Conservation (phyloP, 108 stramenopile species). For the Pseudonitzschia multistriata region DNA sequence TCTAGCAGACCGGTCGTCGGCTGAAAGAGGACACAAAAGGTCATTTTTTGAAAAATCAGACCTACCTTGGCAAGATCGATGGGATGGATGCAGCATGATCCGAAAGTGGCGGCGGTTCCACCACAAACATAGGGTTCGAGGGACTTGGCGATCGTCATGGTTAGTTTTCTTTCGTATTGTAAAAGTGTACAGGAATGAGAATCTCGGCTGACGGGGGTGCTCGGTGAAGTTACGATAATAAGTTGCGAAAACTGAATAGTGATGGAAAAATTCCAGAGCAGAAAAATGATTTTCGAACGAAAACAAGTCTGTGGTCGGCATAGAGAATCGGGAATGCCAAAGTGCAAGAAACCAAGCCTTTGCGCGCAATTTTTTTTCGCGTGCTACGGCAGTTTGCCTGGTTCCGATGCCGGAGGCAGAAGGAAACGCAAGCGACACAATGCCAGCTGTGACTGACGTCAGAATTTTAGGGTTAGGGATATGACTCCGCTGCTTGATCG, state of each 20-base stretch:
- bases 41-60: neutral
- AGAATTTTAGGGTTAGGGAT: no score
- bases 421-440: neutral
- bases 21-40: neutral
- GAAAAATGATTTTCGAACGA: neutral
- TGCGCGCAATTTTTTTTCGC: neutral
- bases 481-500: no score
- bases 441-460: no score
- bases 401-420: neutral
- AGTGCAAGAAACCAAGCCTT: neutral
- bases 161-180: neutral
- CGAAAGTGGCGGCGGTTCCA: constrained; percentile 94
- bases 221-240: no score
- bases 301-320: neutral
- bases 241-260: no score
- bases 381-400: neutral
- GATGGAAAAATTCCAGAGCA: neutral
- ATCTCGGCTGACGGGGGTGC: no score
- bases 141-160: constrained; percentile 48
- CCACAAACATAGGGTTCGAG: constrained; percentile 89
- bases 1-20: no score
- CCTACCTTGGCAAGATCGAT: constrained; percentile 96
- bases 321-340: neutral
- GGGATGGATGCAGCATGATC: constrained; percentile 91
- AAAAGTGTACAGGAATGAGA: neutral